phyloP scores from a whole-genome alignment of 495 filamentous ascomycete species.

The Penicillium goetzii region DNA sequence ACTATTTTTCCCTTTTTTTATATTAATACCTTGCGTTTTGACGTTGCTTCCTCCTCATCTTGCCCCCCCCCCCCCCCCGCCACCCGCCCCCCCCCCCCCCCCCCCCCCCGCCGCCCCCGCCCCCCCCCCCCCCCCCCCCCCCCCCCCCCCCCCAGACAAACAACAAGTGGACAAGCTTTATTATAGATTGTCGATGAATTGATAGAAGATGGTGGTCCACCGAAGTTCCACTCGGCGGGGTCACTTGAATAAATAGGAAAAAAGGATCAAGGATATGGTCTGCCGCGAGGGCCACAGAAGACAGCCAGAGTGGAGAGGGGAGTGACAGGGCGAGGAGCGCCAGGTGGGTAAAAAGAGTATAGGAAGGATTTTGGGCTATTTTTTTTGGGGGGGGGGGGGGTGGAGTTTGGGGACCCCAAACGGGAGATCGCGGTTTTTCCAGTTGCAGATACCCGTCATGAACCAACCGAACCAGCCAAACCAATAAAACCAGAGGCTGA shows the following conservation, averaged over 20 bases:
- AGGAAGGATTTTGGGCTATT: not conserved
- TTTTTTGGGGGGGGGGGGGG: not conserved
- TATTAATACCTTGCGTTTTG: too few relatives aligned
- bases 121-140: too few relatives aligned
- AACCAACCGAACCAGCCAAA: conserved; percentile 5
- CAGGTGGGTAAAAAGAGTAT: not conserved
- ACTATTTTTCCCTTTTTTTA: too few relatives aligned
- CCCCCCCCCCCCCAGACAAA: too few relatives aligned
- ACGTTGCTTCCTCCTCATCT: too few relatives aligned
- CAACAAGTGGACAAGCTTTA: conserved; percentile 1
- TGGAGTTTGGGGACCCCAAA: not conserved
- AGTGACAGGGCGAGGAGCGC: not conserved
- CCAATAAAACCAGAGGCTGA: conserved; percentile 31
- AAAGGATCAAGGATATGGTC: conserved; percentile 1
- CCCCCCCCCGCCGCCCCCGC: too few relatives aligned
- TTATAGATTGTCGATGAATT: too few relatives aligned
- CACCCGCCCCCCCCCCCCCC: too few relatives aligned
- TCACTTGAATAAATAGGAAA: conserved; percentile 28
- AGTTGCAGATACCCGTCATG: conserved; percentile 21
- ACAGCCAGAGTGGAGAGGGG: not conserved
- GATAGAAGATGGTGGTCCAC: conserved; percentile 3
- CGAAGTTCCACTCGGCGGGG: conserved; percentile 5
- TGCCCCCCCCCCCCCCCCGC: too few relatives aligned
- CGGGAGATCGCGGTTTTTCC: conserved; percentile 10
- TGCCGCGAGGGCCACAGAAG: not conserved